A percentile compares a stretch with the other conserved stretches of the same genome.
phyloP scores from a whole-genome alignment of 345 rosid species.

The Microcos paniculata region DNA sequence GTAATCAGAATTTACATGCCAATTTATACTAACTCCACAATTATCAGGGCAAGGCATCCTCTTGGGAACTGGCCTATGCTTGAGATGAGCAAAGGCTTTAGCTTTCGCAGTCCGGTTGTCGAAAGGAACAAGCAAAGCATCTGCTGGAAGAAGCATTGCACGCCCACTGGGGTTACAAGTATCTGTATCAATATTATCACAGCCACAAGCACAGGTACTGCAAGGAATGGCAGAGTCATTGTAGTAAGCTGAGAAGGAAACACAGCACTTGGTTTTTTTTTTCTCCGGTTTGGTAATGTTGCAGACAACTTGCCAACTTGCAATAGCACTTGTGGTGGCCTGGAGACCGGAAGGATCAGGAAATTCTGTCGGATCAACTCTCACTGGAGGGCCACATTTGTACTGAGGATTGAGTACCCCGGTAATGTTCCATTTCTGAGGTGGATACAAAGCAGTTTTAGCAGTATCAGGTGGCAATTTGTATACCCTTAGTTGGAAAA shows the following conservation, averaged over 20 bases:
- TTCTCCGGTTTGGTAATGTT: slow-evolving; percentile 71
- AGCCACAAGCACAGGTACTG: slow-evolving; percentile 91
- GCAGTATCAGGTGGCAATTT: slow-evolving; percentile 74
- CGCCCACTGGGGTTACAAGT: slow-evolving; percentile 50
- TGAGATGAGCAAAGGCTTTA: slow-evolving; percentile 70
- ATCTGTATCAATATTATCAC: slow-evolving; percentile 37
- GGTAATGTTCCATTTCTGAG: slow-evolving; percentile 64
- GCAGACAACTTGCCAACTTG: slow-evolving; percentile 83
- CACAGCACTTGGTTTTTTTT: slow-evolving; percentile 67
- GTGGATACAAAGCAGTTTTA: slow-evolving; percentile 71
- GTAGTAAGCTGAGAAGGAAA: slow-evolving; percentile 92
- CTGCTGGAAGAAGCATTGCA: slow-evolving; percentile 72
- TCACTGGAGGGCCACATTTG: slow-evolving; percentile 71
- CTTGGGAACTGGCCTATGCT: slow-evolving; percentile 46
- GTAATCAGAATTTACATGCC: slow-evolving; percentile 80
- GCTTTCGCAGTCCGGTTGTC: slow-evolving; percentile 69
- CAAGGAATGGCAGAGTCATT: slow-evolving; percentile 79
- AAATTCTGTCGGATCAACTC: slow-evolving; percentile 70
- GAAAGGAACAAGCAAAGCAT: slow-evolving; percentile 76
- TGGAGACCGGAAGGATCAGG: slow-evolving; percentile 72
- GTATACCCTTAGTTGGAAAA: slow-evolving; percentile 74
- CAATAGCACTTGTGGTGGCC: slow-evolving; percentile 43
- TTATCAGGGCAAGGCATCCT: slow-evolving; percentile 87
- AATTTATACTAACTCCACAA: slow-evolving; percentile 91
- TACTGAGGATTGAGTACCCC: slow-evolving; percentile 67